These are phyloP conservation scores for Xerocomus minutiporus DNA, from an alignment of 1,284 basidiomycete species.

Conservation along the genomic window DNA sequence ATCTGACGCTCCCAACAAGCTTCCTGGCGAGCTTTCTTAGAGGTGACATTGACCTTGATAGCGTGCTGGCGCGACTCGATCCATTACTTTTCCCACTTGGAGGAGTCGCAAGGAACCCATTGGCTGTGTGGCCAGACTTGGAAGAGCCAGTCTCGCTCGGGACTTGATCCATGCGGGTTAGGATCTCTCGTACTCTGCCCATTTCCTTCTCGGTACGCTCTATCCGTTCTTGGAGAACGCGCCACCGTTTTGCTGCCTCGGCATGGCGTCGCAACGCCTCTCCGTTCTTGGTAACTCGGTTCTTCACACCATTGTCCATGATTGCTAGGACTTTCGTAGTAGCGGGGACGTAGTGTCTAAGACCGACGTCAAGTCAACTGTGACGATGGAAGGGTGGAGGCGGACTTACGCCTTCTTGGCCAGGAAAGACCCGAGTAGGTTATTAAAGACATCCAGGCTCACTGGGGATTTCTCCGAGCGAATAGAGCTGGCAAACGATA, in stretches of 20 bases:
- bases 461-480: slow-evolving; percentile 50
- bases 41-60: slow-evolving; percentile 73
- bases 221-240: slow-evolving; percentile 71
- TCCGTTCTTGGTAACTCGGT: slow-evolving; percentile 90
- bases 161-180: slow-evolving; percentile 50
- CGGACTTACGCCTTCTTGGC: slow-evolving; percentile 76
- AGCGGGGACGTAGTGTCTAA: slow-evolving; percentile 85
- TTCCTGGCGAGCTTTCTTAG: slow-evolving; percentile 70
- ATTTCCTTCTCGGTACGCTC: slow-evolving; percentile 77
- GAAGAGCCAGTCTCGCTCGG: slow-evolving; percentile 68
- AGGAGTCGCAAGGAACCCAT: slow-evolving; percentile 62
- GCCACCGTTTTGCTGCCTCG: slow-evolving; percentile 83
- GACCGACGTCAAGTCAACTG: slow-evolving; percentile 13
- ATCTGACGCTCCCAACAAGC: slow-evolving; percentile 46
- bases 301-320: slow-evolving; percentile 87
- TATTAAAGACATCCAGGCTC: slow-evolving; percentile 59
- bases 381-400: slow-evolving; percentile 1
- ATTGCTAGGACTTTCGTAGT: slow-evolving; percentile 90
- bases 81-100: slow-evolving; percentile 44
- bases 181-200: slow-evolving; percentile 61
- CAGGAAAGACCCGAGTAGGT: slow-evolving; percentile 68
- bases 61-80: slow-evolving; percentile 47
- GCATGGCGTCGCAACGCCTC: slow-evolving; percentile 84
- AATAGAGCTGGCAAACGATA: slow-evolving; percentile 43
- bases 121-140: slow-evolving; percentile 51